Evolutionary conservation across 1,284 basidiomycete species (phyloP).

Genomic region (Pseudozyma sp.): DNA sequence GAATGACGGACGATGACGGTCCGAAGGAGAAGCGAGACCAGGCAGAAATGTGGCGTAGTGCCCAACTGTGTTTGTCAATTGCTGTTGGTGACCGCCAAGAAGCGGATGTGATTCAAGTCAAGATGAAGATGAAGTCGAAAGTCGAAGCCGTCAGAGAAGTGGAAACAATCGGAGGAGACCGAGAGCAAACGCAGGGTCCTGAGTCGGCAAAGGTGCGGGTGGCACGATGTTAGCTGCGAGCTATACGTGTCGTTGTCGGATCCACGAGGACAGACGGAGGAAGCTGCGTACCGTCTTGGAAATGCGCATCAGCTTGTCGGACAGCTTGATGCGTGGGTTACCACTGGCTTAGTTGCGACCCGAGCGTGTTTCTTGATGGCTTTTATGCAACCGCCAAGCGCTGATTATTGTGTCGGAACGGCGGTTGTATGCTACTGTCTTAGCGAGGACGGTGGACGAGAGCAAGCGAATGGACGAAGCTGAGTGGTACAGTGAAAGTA

Average conservation of each 20-base stretch:
- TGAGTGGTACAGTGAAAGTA: background rate
- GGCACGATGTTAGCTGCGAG: too few species aligned
- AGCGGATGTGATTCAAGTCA: conserved; percentile 6
- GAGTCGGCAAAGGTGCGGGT: background rate
- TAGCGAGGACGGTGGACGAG: background rate
- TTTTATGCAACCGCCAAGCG: too few species aligned
- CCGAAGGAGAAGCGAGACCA: background rate
- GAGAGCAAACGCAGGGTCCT: conserved; percentile 5
- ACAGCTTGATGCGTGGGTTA: too few species aligned
- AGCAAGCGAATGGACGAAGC: background rate
- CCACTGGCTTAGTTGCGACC: too few species aligned
- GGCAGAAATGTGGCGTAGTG: conserved; percentile 1
- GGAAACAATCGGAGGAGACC: conserved; percentile 3
- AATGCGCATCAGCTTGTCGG: too few species aligned
- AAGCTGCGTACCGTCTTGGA: too few species aligned
- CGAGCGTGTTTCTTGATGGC: too few species aligned
- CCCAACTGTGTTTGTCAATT: background rate
- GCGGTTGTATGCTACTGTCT: background rate
- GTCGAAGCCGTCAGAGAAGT: background rate
- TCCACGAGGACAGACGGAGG: too few species aligned
- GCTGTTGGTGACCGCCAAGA: background rate
- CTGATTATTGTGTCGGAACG: background rate
- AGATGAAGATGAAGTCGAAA: conserved; percentile 2
- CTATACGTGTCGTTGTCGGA: too few species aligned
- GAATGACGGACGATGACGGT: background rate